Base-by-base conservation (phyloP, 768 basidiomycete genomes). In the Naematelia aurantialba region DNA sequence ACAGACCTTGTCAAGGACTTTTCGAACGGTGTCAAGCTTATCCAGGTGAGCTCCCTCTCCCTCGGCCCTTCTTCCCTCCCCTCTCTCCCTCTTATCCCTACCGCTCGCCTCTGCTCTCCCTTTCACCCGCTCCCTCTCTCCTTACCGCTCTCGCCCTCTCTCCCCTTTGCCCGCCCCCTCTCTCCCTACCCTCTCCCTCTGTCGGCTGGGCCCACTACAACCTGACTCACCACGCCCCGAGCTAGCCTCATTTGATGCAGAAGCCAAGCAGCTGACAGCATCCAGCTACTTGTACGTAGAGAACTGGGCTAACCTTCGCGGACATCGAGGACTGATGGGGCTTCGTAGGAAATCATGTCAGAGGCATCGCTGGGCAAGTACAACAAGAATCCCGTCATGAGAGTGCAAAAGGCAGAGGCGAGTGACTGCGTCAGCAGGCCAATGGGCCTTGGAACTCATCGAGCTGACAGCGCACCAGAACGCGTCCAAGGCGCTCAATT, bases 401-500 rank as follows among this genome's bases (percentile, higher is more conserved):
- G 93, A 29, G 87, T 98, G 1, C 96, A 99, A 78, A 96, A 93
- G 72, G 92, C 91, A 1, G 96, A 99, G 61, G 76, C 76, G 30
- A 54, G 67, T 51, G 14, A n/a, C n/a, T n/a, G n/a, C n/a, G n/a
- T n/a, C n/a, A n/a, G n/a, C n/a, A n/a, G n/a, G n/a, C 25, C 3
- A 22, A 17, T 31, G 24, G 10, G n/a, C 19, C 19, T 61, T 30
- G 22, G 12, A 8, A 24, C n/a, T 17, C 26, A 10, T n/a, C 31
- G 45, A 8, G 51, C 34, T 58, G 5, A 55, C 24, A 22, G 4
- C 34, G 8, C 14, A 4, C 22, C 42, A 77, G 82, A 99, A 99
- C 78, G 93, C 94, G 50, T 93, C 90, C 78, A 91, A 91, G 77
- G 96, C 96, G 0, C 79, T 99, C 47, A 89, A 94, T 66, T 97